Evolutionary conservation across 306 rosid genomes (phyloP), one percentile per base, ranked within the genome.

Genomic region (Prunus mira): DNA sequence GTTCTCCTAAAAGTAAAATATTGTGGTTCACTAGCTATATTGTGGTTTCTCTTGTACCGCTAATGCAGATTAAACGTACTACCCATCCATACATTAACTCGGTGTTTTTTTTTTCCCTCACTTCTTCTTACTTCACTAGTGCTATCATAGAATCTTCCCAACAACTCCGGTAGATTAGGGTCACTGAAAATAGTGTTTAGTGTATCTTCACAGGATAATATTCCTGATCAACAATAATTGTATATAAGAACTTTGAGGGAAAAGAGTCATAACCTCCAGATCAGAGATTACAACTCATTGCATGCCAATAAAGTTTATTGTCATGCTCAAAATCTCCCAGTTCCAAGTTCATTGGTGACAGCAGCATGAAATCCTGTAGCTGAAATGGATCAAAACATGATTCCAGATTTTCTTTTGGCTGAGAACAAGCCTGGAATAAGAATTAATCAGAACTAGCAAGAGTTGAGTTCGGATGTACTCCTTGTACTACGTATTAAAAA

Each of bases 231-330:
- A 9, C 78, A 5, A 65, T 3, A 12, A 84, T 0, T 11, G 8
- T 75, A 54, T 69, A 71, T 25, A 77, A 10, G 25, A 82, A 69
- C 32, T 76, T 71, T 3, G 47, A 50, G 75, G 15, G 14, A 72
- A 67, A n/a, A 9, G 75, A 73, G 45, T 73, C 81, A 1, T 74
- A 18, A 67, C 45, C 82, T 20, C 63, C 56, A 32, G 10, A 11
- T 34, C 30, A n/a, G 67, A 54, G 32, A 2, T 5, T 43, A 60
- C n/a, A 4, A 10, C 69, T 11, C 24, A 41, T 8, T 38, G 43
- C 19, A n/a, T 18, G 85, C 54, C 86, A 80, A 79, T 11, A 74
- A 6, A 34, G 68, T 75, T 75, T 66, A 79, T 46, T 30, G 67
- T 15, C 9, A 20, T 2, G 69, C n/a, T 30, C n/a, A 61, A 63